Conservation (phyloP, 306 rosid genomes). For the Prunus persica region DNA sequence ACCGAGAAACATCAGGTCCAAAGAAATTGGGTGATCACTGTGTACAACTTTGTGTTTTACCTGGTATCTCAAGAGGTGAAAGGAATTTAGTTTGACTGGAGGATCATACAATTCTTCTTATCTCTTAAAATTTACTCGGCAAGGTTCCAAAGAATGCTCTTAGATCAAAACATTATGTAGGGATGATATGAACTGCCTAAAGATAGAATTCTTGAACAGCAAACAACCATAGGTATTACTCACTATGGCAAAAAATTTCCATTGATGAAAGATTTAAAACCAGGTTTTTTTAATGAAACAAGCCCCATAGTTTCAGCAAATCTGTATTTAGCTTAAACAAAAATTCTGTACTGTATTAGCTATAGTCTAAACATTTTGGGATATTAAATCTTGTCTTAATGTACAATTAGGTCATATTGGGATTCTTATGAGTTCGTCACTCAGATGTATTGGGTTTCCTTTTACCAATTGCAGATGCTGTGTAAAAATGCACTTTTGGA, state of each 20-base stretch:
- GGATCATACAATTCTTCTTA: not conserved
- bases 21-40: not conserved
- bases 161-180: not conserved
- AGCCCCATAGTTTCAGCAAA: too few relatives aligned
- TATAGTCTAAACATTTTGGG: too few relatives aligned
- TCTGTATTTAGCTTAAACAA: too few relatives aligned
- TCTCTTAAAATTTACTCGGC: not conserved
- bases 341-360: too few relatives aligned
- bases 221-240: not conserved
- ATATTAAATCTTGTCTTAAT: too few relatives aligned
- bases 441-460: too few relatives aligned
- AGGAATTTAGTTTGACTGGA: not conserved
- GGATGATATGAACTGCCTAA: conserved; percentile 2
- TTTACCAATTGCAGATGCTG: not conserved
- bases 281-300: not conserved
- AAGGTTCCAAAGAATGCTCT: not conserved
- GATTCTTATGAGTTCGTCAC: too few relatives aligned
- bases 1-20: not conserved
- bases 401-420: too few relatives aligned
- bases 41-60: not conserved
- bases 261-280: not conserved
- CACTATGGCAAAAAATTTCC: not conserved
- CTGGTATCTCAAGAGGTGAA: not conserved
- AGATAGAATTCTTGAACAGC: conserved; percentile 3
- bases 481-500: not conserved